Evolutionary conservation across 257 asterid species (phyloP).

Genomic region (Scutellaria baicalensis): DNA sequence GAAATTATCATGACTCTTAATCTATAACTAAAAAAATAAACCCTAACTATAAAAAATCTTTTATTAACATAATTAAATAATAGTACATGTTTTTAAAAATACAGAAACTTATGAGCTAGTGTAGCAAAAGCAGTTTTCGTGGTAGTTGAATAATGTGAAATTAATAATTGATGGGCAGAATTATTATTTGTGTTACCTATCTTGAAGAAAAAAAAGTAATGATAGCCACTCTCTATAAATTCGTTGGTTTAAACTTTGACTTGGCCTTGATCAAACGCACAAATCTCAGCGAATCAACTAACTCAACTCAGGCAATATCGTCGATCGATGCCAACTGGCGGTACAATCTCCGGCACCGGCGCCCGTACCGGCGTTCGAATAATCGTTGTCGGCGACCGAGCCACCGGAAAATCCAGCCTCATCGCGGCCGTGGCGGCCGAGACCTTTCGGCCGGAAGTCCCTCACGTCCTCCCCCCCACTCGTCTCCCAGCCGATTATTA

Average conservation of each 20-base stretch:
- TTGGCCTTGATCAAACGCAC: slow-evolving; percentile 1
- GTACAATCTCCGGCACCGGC: slow-evolving; percentile 39
- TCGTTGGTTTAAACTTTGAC: background rate
- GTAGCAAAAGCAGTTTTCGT: too few species aligned
- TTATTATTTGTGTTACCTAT: too few species aligned
- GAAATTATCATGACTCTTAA: too few species aligned
- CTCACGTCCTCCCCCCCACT: slow-evolving; percentile 89
- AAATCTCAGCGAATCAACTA: slow-evolving; percentile 10
- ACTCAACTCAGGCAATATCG: slow-evolving; percentile 4
- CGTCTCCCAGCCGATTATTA: slow-evolving; percentile 94
- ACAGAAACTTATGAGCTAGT: too few species aligned
- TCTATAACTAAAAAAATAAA: too few species aligned
- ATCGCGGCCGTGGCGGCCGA: slow-evolving; percentile 88
- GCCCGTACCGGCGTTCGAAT: slow-evolving; percentile 67
- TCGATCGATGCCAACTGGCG: slow-evolving; percentile 48
- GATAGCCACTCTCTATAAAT: background rate
- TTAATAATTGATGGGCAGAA: too few species aligned
- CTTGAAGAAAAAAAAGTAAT: background rate
- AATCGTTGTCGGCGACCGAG: slow-evolving; percentile 93
- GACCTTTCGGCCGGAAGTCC: slow-evolving; percentile 68
- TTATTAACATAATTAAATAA: too few species aligned
- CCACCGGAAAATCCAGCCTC: slow-evolving; percentile 93
- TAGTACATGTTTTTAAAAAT: too few species aligned
- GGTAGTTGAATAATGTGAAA: too few species aligned
- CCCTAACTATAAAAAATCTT: too few species aligned